These are phyloP conservation scores for Cyclanthera cordifolia DNA, from an alignment of 306 rosid species.

Conservation along the genomic window DNA sequence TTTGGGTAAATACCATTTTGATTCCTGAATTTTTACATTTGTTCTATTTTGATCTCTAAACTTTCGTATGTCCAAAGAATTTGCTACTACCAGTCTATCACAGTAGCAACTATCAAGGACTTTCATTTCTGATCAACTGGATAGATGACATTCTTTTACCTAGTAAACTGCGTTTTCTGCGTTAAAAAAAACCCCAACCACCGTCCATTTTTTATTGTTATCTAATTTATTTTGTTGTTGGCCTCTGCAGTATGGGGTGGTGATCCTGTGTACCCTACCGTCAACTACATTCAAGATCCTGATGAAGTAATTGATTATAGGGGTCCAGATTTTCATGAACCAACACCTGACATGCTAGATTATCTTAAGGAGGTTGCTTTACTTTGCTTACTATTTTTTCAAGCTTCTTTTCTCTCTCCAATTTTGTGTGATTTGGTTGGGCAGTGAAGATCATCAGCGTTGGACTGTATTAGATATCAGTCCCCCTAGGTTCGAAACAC, in stretches of 20 bases:
- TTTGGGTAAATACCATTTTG: too few species aligned
- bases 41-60: too few species aligned
- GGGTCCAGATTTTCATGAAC: conserved; percentile 90
- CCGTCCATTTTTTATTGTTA: neutral
- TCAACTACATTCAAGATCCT: conserved; percentile 94
- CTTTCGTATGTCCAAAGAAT: neutral
- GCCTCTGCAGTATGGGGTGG: conserved; percentile 93
- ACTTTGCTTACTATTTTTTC: neutral
- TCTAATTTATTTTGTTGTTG: conserved; percentile 16
- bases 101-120: neutral
- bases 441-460: neutral
- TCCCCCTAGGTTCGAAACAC: neutral
- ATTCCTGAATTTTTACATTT: too few species aligned
- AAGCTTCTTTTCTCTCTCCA: neutral
- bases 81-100: neutral
- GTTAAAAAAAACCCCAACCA: too few species aligned
- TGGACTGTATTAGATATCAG: neutral
- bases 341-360: conserved; percentile 69
- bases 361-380: conserved; percentile 66
- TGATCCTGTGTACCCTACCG: conserved; percentile 95
- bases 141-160: neutral
- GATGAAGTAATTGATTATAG: conserved; percentile 69
- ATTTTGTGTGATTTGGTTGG: neutral
- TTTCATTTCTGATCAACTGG: neutral
- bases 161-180: neutral